phyloP scores from a whole-genome alignment of 2,329 filamentous ascomycete species.

The Diaporthe vexans region DNA sequence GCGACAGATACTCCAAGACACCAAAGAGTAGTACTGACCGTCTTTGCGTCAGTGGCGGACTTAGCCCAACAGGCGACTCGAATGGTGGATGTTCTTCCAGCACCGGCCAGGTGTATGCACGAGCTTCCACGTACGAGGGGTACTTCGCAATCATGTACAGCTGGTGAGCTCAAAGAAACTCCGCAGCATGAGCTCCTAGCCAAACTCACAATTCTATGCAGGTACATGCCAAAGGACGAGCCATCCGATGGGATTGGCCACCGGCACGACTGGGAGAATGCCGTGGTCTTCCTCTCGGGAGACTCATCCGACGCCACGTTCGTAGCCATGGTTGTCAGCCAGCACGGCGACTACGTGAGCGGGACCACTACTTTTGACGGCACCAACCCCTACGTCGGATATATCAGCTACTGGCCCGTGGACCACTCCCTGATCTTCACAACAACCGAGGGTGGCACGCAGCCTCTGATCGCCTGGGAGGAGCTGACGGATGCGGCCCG shows the following conservation, averaged over 20 bases:
- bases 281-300: slow-evolving; percentile 50
- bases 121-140: slow-evolving; percentile 48
- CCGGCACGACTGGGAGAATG: slow-evolving; percentile 57
- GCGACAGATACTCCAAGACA: too few relatives aligned
- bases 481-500: slow-evolving; percentile 51
- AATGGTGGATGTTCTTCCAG: slow-evolving; percentile 50
- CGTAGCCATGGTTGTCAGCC: slow-evolving; percentile 54
- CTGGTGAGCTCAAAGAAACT: slow-evolving; percentile 42
- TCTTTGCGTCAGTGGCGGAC: slow-evolving; percentile 49
- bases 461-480: slow-evolving; percentile 61
- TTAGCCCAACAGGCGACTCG: slow-evolving; percentile 49
- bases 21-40: background rate
- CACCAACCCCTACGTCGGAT: slow-evolving; percentile 49
- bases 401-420: slow-evolving; percentile 49
- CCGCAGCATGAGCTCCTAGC: background rate
- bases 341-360: slow-evolving; percentile 51
- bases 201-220: background rate
- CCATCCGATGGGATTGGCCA: slow-evolving; percentile 52
- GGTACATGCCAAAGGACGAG: slow-evolving; percentile 63
- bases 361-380: slow-evolving; percentile 39
- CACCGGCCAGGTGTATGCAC: slow-evolving; percentile 56
- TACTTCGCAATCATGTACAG: slow-evolving; percentile 57
- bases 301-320: slow-evolving; percentile 49
- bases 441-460: slow-evolving; percentile 51
- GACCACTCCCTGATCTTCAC: slow-evolving; percentile 57